phyloP scores from a whole-genome alignment of 1,284 basidiomycete genomes.

The Cryptococcus sp. region DNA sequence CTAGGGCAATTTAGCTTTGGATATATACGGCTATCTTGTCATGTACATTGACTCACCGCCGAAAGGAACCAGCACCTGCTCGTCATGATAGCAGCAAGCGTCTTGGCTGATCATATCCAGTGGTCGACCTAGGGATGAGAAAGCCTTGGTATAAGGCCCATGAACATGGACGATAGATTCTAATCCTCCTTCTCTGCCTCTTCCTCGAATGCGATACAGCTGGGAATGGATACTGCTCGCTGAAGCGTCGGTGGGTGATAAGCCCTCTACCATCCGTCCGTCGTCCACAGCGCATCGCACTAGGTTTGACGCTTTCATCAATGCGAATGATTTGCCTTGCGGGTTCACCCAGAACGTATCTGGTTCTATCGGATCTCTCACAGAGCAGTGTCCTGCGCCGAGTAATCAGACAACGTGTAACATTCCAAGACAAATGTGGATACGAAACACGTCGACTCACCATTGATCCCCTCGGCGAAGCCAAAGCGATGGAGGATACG shows the following conservation, averaged over 20 bases:
- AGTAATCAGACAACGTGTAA: neutral
- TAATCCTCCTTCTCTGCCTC: conserved; percentile 30
- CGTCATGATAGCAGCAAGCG: conserved; percentile 41
- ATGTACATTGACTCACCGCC: conserved; percentile 28
- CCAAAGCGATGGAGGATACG: conserved; percentile 38
- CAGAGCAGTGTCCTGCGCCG: conserved; percentile 37
- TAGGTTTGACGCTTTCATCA: conserved; percentile 41
- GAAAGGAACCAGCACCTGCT: conserved; percentile 43
- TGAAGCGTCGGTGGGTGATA: conserved; percentile 37
- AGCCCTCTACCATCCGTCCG: conserved; percentile 38
- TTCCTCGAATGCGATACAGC: conserved; percentile 35
- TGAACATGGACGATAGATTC: conserved; percentile 47
- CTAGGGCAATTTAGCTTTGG: conserved; percentile 6
- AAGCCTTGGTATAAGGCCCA: conserved; percentile 43
- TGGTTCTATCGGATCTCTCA: conserved; percentile 44
- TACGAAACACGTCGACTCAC: conserved; percentile 12
- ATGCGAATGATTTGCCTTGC: conserved; percentile 40
- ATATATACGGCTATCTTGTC: neutral
- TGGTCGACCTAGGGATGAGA: conserved; percentile 28
- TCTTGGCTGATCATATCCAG: conserved; percentile 50
- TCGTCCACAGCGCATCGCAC: conserved; percentile 34
- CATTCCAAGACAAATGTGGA: neutral
- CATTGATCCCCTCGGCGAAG: conserved; percentile 44
- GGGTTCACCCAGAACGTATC: conserved; percentile 49
- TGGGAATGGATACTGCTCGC: conserved; percentile 45